phyloP scores from a whole-genome alignment of 352 stramenopile genomes.

The Globisporangium alternatum region DNA sequence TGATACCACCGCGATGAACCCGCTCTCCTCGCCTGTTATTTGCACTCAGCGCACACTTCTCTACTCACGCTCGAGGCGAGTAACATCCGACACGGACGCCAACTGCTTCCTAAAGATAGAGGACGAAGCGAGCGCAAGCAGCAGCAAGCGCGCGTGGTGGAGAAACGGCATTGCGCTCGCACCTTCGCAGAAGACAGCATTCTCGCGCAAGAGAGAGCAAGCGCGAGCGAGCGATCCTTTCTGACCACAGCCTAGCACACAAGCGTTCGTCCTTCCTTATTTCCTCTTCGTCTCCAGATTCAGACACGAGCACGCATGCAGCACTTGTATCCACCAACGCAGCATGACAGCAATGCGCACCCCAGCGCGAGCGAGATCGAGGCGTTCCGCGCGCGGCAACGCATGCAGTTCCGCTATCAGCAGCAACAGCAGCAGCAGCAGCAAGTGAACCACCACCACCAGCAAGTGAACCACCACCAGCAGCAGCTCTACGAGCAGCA shows the following conservation, averaged over 20 bases:
- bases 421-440: conserved; percentile 17
- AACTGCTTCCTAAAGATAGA: conserved; percentile 8
- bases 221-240: background rate
- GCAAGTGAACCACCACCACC: conserved; percentile 15
- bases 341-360: background rate
- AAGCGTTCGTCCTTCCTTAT: background rate
- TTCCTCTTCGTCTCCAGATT: background rate
- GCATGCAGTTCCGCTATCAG: conserved; percentile 30
- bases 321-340: background rate
- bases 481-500: conserved; percentile 7
- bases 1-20: background rate
- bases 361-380: conserved; percentile 29
- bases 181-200: conserved; percentile 1
- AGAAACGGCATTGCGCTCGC: background rate
- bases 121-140: background rate
- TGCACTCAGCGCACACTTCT: background rate
- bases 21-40: background rate
- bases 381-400: conserved; percentile 35
- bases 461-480: conserved; percentile 15
- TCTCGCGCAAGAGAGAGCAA: background rate
- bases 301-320: conserved; percentile 3
- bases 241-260: background rate
- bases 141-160: background rate
- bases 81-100: background rate
- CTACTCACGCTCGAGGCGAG: background rate